Percentiles rank a stretch among this genome's conserved stretches.
These are phyloP conservation scores for Neoscytalidium dimidiatum DNA, from an alignment of 2,329 filamentous ascomycete genomes.

Conservation along the genomic window DNA sequence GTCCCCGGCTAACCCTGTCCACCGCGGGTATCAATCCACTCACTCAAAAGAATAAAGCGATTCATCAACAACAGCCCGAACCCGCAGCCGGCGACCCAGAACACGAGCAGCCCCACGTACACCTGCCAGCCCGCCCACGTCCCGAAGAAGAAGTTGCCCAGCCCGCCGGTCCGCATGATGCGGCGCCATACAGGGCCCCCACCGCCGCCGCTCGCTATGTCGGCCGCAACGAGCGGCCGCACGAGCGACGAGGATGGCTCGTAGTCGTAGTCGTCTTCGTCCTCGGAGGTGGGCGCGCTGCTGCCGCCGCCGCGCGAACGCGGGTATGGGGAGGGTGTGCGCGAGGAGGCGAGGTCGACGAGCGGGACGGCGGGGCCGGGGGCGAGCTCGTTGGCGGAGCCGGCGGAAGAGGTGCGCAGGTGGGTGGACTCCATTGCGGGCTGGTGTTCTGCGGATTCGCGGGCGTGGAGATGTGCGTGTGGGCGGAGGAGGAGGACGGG, in stretches of 20 bases:
- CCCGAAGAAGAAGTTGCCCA: slow-evolving; percentile 52
- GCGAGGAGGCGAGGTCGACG: slow-evolving; percentile 42
- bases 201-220: slow-evolving; percentile 31
- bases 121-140: slow-evolving; percentile 51
- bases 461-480: neutral
- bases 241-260: slow-evolving; percentile 37
- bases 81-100: slow-evolving; percentile 50
- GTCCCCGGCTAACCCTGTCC: too few relatives aligned
- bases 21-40: too few relatives aligned
- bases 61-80: slow-evolving; percentile 54
- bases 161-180: slow-evolving; percentile 42
- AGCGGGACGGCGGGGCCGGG: slow-evolving; percentile 38
- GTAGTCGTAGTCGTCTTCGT: slow-evolving; percentile 44
- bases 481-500: neutral
- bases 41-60: slow-evolving; percentile 52
- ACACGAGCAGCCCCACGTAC: slow-evolving; percentile 49
- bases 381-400: slow-evolving; percentile 41
- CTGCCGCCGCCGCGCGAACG: slow-evolving; percentile 43
- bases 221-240: slow-evolving; percentile 38
- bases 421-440: slow-evolving; percentile 30
- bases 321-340: slow-evolving; percentile 48
- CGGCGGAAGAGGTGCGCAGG: slow-evolving; percentile 36
- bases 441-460: too few relatives aligned
- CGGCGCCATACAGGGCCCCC: slow-evolving; percentile 28
- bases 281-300: slow-evolving; percentile 49